A percentile compares a stretch with the other conserved stretches of the same genome.
Evolutionary conservation across 495 filamentous ascomycete species (phyloP).

Genomic region (Lophiotrema nucula): DNA sequence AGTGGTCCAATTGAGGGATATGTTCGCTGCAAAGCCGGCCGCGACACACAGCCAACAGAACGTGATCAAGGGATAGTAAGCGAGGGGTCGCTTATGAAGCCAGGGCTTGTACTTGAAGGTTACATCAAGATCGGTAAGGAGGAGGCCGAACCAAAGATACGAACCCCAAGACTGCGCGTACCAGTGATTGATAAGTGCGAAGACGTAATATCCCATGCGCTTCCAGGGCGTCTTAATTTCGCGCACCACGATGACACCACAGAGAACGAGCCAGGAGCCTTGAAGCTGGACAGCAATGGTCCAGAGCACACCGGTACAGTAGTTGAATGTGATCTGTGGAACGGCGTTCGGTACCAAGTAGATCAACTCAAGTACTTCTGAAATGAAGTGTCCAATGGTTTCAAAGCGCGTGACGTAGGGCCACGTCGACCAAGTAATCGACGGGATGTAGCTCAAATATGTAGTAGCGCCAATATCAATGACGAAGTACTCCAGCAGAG

Average conservation of each 20-base stretch:
- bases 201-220: slow-evolving; percentile 44
- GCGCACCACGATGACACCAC: slow-evolving; percentile 42
- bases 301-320: slow-evolving; percentile 48
- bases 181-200: slow-evolving; percentile 44
- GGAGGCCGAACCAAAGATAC: slow-evolving; percentile 44
- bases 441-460: slow-evolving; percentile 45
- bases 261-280: slow-evolving; percentile 42
- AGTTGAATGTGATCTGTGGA: slow-evolving; percentile 46
- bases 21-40: slow-evolving; percentile 36
- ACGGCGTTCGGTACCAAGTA: slow-evolving; percentile 49
- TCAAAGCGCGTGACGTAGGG: slow-evolving; percentile 39
- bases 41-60: slow-evolving; percentile 32
- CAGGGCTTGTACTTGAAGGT: slow-evolving; percentile 44
- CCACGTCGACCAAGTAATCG: slow-evolving; percentile 48
- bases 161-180: slow-evolving; percentile 45
- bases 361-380: slow-evolving; percentile 42
- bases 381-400: slow-evolving; percentile 41
- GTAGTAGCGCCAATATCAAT: slow-evolving; percentile 43
- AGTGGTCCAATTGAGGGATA: slow-evolving; percentile 33
- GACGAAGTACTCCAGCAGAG: slow-evolving; percentile 46
- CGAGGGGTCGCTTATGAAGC: slow-evolving; percentile 31
- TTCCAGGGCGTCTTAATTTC: slow-evolving; percentile 49
- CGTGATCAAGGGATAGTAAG: slow-evolving; percentile 38
- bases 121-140: slow-evolving; percentile 46
- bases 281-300: slow-evolving; percentile 48